Evolutionary conservation across 2,329 filamentous ascomycete species (phyloP), one percentile per base, ranked within the genome.

Genomic region (Aspergillus intermedius): DNA sequence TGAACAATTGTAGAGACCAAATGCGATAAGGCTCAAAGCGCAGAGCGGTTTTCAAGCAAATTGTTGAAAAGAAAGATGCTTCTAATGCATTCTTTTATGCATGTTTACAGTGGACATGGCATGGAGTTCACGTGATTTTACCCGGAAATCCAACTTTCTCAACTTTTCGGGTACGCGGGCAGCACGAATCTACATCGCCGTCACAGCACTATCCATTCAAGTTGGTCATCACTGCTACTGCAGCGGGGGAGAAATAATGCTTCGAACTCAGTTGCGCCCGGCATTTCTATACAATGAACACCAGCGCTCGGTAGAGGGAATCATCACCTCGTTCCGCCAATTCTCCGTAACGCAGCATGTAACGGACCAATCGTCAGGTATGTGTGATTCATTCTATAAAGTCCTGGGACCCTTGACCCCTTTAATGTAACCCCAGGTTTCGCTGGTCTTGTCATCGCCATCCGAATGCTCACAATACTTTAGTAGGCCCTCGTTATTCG

Each of bases 261-360:
- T 67, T 48, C 60, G 60, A 43, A 49, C 54, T 46, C 59, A 59
- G 43, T 21, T 60, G 32, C 53, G 60, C 32, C 60, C 58, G 34
- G 30, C 59, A 6, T 28, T 45, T 15, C 51, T 50, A 23, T 49
- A 52, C 9, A 43, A 51, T 22, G 49, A 56, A 28, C 49, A 46
- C 37, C 45, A 47, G 5, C 56, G 54, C 34, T 5, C 56, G 43
- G 37, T 46, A 17, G 57, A 53, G 12, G 49, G 53, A 37, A 37
- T 54, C 13, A 40, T 48, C 10, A 32, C 46, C 15, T 47, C 58
- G 3, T 23, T 55, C 41, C 63, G 65, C 10, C 54, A 57, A n/a
- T 62, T 68, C 42, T 67, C 65, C 39, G 45, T 48, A 41, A 51
- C 56, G 28, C 51, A 44, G 40, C 46, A 46, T 28, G 49, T 50